Percentiles rank a stretch among this genome's conserved stretches.
phyloP scores from a whole-genome alignment of 345 rosid genomes.

The Aquilaria sinensis region DNA sequence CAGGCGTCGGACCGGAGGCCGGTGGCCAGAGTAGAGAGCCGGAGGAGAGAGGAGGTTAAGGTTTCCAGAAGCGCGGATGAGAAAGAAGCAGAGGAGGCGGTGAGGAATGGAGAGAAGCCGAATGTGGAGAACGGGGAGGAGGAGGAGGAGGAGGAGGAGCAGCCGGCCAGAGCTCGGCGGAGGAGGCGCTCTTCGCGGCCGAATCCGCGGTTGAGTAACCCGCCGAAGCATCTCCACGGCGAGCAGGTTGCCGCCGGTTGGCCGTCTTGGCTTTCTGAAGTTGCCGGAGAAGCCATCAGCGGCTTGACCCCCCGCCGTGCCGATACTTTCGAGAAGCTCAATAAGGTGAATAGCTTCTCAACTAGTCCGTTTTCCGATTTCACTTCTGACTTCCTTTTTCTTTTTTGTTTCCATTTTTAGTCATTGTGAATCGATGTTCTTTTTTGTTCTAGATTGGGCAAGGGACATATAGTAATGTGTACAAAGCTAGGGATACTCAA shows the following conservation, averaged over 20 bases:
- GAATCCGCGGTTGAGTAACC: conserved; percentile 57
- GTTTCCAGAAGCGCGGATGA: conserved; percentile 11
- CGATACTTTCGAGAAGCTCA: conserved; percentile 72
- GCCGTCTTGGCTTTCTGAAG: conserved; percentile 78
- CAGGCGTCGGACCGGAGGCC: conserved; percentile 31
- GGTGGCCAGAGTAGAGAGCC: conserved; percentile 36
- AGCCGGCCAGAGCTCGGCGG: conserved; percentile 18
- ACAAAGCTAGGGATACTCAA: conserved; percentile 76
- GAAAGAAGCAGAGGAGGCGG: conserved; percentile 18
- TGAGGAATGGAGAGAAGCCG: conserved; percentile 31
- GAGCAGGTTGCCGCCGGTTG: conserved; percentile 89
- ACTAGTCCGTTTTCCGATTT: background rate
- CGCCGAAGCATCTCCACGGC: conserved; percentile 49
- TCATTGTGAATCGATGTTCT: no score
- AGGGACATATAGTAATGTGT: conserved; percentile 91
- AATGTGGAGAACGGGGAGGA: conserved; percentile 27
- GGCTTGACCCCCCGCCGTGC: conserved; percentile 87
- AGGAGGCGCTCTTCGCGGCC: conserved; percentile 42
- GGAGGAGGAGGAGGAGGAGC: conserved; percentile 17
- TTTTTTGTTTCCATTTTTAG: background rate
- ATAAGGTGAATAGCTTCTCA: conserved; percentile 37
- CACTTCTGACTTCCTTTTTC: background rate
- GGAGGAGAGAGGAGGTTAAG: conserved; percentile 26
- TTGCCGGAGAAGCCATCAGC: conserved; percentile 73
- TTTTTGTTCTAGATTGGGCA: conserved; percentile 53